A percentile compares a stretch with the other conserved stretches of the same genome.
Conservation (phyloP, 805 yeast genomes). For the Myxozyma udenii region DNA sequence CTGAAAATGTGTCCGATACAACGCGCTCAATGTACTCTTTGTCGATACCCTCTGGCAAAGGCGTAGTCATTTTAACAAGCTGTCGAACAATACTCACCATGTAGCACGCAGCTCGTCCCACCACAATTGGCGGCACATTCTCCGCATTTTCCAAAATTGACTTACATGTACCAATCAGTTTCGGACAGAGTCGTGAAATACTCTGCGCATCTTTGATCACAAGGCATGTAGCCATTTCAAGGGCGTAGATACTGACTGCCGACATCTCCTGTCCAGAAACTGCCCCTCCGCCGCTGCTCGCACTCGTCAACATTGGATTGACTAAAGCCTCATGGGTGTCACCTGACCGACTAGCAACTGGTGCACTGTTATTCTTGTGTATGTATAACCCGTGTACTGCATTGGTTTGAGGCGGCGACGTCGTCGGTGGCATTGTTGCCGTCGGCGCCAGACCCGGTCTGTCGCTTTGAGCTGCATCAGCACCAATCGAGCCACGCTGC, state of each 20-base stretch:
- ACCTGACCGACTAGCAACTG: neutral
- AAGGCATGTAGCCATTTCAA: slow-evolving; percentile 30
- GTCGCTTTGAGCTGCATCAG: neutral
- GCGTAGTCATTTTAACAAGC: slow-evolving; percentile 2
- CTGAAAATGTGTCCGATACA: slow-evolving; percentile 7
- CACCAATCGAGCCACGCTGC: neutral
- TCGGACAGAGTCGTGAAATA: slow-evolving; percentile 4
- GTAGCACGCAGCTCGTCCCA: slow-evolving; percentile 24
- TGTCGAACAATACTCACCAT: slow-evolving; percentile 21
- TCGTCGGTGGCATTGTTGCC: slow-evolving; percentile 14
- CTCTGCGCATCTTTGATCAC: slow-evolving; percentile 21
- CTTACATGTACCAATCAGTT: slow-evolving; percentile 8
- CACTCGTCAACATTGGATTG: slow-evolving; percentile 36
- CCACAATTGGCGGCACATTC: slow-evolving; percentile 20
- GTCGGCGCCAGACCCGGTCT: neutral
- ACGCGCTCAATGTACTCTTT: neutral
- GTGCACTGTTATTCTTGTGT: neutral
- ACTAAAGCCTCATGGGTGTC: slow-evolving; percentile 34
- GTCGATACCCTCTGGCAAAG: neutral
- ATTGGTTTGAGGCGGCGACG: neutral
- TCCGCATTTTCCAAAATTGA: slow-evolving; percentile 23
- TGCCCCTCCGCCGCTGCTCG: neutral
- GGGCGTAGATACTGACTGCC: slow-evolving; percentile 24
- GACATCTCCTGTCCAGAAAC: neutral
- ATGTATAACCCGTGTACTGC: too few relatives aligned